These are phyloP conservation scores for Podila epicladia DNA, from an alignment of 192 early-diverging fungal species.

Conservation along the genomic window DNA sequence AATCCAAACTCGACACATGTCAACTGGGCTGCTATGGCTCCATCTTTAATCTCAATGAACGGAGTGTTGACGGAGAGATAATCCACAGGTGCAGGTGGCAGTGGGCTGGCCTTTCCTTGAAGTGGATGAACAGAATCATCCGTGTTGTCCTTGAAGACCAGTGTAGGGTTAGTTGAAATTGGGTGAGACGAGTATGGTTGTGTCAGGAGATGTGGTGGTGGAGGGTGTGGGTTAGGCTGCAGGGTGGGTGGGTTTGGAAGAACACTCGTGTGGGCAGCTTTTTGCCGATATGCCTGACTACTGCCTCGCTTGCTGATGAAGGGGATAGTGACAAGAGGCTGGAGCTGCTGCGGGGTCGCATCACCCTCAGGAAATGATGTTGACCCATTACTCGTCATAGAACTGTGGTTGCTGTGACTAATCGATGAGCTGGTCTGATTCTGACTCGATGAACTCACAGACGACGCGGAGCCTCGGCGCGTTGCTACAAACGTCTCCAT, in stretches of 20 bases:
- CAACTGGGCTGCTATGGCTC: conserved; percentile 71
- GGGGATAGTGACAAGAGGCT: conserved; percentile 27
- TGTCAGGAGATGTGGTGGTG: not conserved
- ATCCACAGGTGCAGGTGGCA: not conserved
- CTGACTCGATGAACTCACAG: conserved; percentile 8
- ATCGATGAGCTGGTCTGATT: not conserved
- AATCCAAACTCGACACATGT: conserved; percentile 71
- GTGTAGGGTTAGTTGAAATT: conserved; percentile 3
- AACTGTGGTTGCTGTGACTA: not conserved
- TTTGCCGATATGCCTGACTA: conserved; percentile 36
- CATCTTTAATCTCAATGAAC: conserved; percentile 66
- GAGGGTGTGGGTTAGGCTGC: not conserved
- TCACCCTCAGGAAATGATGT: conserved; percentile 18
- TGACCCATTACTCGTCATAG: not conserved
- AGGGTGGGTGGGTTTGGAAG: not conserved
- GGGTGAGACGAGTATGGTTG: not conserved
- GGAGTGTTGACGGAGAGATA: conserved; percentile 32
- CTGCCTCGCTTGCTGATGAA: conserved; percentile 45
- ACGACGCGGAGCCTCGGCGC: conserved; percentile 43
- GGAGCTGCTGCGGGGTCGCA: conserved; percentile 22
- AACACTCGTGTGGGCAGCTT: not conserved
- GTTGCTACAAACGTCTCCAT: conserved; percentile 46
- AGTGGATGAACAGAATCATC: conserved; percentile 2
- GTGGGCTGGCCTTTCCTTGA: not conserved
- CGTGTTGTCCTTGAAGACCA: conserved; percentile 16